Evolutionary conservation across 352 stramenopile genomes (phyloP).

Genomic region (Phytophthora brassicae): DNA sequence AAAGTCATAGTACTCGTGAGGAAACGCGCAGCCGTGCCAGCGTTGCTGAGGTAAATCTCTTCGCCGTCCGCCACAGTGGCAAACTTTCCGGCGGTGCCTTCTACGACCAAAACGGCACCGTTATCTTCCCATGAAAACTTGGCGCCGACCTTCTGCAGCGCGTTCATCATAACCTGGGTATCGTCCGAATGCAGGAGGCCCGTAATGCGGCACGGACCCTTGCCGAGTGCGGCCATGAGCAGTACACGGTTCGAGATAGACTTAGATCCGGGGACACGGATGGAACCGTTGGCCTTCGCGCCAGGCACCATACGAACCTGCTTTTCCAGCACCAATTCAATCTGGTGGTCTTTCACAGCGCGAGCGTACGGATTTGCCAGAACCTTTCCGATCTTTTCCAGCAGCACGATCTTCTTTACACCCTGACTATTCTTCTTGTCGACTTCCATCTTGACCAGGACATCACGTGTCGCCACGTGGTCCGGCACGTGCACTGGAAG

Average conservation of each 20-base stretch:
- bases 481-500: slow-evolving; percentile 70
- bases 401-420: slow-evolving; percentile 82
- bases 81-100: slow-evolving; percentile 77
- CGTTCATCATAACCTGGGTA: slow-evolving; percentile 97
- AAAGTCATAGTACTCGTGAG: slow-evolving; percentile 91
- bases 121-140: slow-evolving; percentile 82
- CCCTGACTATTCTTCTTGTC: slow-evolving; percentile 87
- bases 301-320: slow-evolving; percentile 66
- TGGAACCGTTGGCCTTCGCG: slow-evolving; percentile 44
- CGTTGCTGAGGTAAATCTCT: slow-evolving; percentile 87
- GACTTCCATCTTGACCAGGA: slow-evolving; percentile 85
- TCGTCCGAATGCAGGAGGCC: slow-evolving; percentile 97
- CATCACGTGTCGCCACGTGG: slow-evolving; percentile 52
- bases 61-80: slow-evolving; percentile 42
- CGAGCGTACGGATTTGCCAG: slow-evolving; percentile 69
- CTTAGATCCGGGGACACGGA: slow-evolving; percentile 95
- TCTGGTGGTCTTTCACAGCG: slow-evolving; percentile 71
- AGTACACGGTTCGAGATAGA: slow-evolving; percentile 98
- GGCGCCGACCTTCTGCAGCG: slow-evolving; percentile 91
- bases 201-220: slow-evolving; percentile 75
- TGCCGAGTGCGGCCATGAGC: slow-evolving; percentile 93
- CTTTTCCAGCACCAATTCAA: slow-evolving; percentile 77
- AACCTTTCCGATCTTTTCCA: slow-evolving; percentile 73
- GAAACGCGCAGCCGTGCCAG: slow-evolving; percentile 94
- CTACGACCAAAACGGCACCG: slow-evolving; percentile 69